phyloP scores from a whole-genome alignment of 1,284 basidiomycete species.

The Puccinia novopanici region DNA sequence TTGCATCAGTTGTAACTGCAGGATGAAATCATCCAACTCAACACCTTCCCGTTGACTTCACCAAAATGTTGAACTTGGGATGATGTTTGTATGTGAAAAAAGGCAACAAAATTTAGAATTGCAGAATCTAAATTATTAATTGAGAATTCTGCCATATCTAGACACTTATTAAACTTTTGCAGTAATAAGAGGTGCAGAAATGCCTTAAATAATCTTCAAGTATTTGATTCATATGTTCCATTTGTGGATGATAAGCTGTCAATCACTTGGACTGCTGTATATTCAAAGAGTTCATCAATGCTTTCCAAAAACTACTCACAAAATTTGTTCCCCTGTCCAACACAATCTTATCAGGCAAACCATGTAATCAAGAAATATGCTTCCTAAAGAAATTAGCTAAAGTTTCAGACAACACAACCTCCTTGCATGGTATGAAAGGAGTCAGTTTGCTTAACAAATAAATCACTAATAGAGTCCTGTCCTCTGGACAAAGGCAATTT shows the following conservation, averaged over 20 bases:
- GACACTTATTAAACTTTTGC: constrained; percentile 54
- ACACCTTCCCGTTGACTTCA: background rate
- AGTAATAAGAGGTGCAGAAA: constrained; percentile 52
- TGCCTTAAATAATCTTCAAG: constrained; percentile 51
- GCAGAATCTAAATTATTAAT: background rate
- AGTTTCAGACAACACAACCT: background rate
- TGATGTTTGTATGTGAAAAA: constrained; percentile 8
- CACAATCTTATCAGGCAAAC: constrained; percentile 14
- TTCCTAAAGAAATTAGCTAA: background rate
- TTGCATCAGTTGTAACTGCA: background rate
- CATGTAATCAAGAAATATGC: background rate
- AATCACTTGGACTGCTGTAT: background rate
- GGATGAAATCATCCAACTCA: background rate
- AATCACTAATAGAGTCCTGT: constrained; percentile 8
- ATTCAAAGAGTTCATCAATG: background rate
- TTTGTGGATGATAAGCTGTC: constrained; percentile 30
- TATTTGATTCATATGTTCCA: constrained; percentile 11
- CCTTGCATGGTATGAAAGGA: constrained; percentile 29
- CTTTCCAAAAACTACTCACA: constrained; percentile 3
- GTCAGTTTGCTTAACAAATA: background rate
- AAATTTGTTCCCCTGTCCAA: background rate
- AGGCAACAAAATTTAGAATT: background rate
- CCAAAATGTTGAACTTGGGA: background rate
- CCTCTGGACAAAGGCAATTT: background rate
- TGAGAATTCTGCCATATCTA: constrained; percentile 57